Evolutionary conservation across 306 rosid species (phyloP), one percentile per base, ranked within the genome.

Genomic region (Acacia confusa): DNA sequence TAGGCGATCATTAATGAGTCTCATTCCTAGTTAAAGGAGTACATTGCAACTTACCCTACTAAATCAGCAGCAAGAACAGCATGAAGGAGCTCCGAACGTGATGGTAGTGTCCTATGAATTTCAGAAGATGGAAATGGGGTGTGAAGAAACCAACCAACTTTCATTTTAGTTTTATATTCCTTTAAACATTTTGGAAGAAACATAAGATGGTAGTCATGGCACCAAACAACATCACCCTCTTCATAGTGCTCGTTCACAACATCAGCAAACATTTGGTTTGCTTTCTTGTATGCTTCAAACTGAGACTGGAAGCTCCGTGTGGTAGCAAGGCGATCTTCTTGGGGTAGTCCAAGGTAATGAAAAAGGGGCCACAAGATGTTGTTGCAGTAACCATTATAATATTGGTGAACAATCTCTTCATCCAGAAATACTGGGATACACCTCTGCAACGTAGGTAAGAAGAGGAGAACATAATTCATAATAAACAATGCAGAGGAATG

Each of bases 171-270:
- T 81, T 94, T 86, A 82, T 88, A 58, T 14, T 92, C 92, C 87
- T 94, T 94, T 67, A 94, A 84, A 83, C 98, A 94, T 82, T 92
- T 85, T 6, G 98, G 98, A 82, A 94, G 98, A 82, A 85, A 94
- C 98, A 94, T 94, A 38, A 94, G 98, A 87, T 94, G 98, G 86
- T 94, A 94, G 84, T 94, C 98, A 80, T 94, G 98, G 88, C 95
- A 90, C 98, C 98, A 94, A 81, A 94, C 98, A 41, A 94, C 97
- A 82, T 94, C 98, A 87, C 97, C 97, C 79, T 94, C 97, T 84
- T 84, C 88, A 70, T 92, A 94, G 86, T 94, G 92, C 82, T 73
- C 8, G 82, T 89, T 92, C 5, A 94, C 98, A 20, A 94, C 98
- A 75, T 87, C 92, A n/a, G 98, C 98, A 87, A 94, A 94, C 98